These are phyloP conservation scores for Besnoitia besnoiti DNA, from an alignment of 169 alveolate genomes.

Conservation along the genomic window DNA sequence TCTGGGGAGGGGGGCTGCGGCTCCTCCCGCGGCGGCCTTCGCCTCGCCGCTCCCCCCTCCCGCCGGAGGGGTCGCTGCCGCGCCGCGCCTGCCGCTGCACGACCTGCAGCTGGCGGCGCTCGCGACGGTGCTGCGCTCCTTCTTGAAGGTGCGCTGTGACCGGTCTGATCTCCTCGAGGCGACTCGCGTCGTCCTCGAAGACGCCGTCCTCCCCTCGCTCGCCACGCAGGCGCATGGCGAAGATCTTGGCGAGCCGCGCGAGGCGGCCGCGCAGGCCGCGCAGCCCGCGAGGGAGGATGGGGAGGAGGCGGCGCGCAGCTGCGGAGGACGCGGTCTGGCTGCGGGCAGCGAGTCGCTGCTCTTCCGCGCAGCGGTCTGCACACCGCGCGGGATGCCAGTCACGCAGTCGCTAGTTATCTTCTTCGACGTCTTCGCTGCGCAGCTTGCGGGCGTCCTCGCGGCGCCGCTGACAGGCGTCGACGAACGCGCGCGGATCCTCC, in stretches of 20 bases:
- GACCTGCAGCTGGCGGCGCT: neutral
- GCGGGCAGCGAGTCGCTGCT: neutral
- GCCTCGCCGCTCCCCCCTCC: neutral
- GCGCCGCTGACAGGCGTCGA: neutral
- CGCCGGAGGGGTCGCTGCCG: neutral
- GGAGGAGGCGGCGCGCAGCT: neutral
- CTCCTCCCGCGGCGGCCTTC: neutral
- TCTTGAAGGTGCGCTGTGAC: neutral
- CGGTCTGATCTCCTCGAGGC: conserved; percentile 16
- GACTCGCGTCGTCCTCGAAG: neutral
- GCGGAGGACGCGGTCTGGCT: neutral
- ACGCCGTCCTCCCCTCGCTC: neutral
- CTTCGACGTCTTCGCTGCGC: conserved; percentile 2
- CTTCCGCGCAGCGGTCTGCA: neutral
- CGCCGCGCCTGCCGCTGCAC: neutral
- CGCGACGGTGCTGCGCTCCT: conserved; percentile 24
- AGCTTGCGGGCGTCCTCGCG: neutral
- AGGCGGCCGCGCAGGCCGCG: neutral
- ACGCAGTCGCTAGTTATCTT: conserved; percentile 26
- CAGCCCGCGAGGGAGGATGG: neutral
- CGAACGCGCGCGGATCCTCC: neutral
- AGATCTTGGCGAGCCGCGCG: neutral
- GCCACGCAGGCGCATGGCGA: neutral
- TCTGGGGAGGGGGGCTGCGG: neutral
- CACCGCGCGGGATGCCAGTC: conserved; percentile 30